Percentiles rank a stretch among this genome's conserved stretches.
These are phyloP conservation scores for Suillus cothurnatus DNA, from an alignment of 768 basidiomycete species.

Conservation along the genomic window DNA sequence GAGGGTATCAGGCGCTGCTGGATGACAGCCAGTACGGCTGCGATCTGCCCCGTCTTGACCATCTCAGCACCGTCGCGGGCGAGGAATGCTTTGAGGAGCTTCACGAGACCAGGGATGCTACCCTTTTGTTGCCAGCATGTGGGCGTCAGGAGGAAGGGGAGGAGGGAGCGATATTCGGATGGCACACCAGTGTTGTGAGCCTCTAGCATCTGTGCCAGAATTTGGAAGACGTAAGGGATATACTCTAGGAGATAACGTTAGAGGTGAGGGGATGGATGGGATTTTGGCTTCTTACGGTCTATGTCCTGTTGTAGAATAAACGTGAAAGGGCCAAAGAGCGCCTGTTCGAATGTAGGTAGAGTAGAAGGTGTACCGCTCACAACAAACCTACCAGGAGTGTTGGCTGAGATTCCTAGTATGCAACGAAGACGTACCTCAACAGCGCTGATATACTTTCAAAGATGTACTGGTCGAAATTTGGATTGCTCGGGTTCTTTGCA, in stretches of 20 bases:
- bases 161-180: conserved; percentile 71
- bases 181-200: conserved; percentile 71
- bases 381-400: conserved; percentile 60
- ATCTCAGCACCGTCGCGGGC: conserved; percentile 69
- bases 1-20: conserved; percentile 90
- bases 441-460: conserved; percentile 96
- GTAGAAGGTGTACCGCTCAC: conserved; percentile 69
- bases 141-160: conserved; percentile 84
- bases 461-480: conserved; percentile 95
- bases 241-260: conserved; percentile 61
- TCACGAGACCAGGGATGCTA: conserved; percentile 90
- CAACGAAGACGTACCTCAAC: conserved; percentile 60
- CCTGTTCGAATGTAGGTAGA: conserved; percentile 73
- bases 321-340: conserved; percentile 86
- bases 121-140: conserved; percentile 92
- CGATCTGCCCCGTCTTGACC: conserved; percentile 69
- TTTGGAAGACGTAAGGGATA: conserved; percentile 96
- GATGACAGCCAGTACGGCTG: conserved; percentile 79
- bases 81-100: conserved; percentile 84
- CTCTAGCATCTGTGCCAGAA: conserved; percentile 94
- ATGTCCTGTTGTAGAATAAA: conserved; percentile 91
- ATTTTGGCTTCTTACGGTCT: conserved; percentile 59
- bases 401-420: conserved; percentile 8
- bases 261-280: background rate
- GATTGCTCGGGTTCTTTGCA: conserved; percentile 96